Conservation (phyloP, 495 filamentous ascomycete species). For the Ascodesmis nigricans region DNA sequence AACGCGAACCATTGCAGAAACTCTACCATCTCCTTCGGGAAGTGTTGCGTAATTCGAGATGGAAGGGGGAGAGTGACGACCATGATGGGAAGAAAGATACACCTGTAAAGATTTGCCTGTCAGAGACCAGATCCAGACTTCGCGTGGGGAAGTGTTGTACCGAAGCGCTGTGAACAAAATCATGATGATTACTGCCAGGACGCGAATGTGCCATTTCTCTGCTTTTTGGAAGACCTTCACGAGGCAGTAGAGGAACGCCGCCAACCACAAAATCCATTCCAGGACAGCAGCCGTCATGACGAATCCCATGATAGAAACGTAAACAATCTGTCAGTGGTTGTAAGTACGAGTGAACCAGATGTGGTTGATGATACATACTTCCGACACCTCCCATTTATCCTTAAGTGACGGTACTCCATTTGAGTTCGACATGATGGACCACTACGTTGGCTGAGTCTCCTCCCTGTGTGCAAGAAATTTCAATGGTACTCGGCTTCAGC, state of each 20-base stretch:
- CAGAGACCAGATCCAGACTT: not conserved
- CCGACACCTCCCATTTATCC: constrained; percentile 18
- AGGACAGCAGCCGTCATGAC: constrained; percentile 68
- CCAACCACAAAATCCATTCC: constrained; percentile 86
- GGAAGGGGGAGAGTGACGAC: constrained; percentile 81
- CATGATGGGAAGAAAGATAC: constrained; percentile 83
- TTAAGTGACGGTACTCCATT: constrained; percentile 5
- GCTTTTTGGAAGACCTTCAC: constrained; percentile 77
- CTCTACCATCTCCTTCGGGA: constrained; percentile 41
- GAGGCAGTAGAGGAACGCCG: constrained; percentile 80
- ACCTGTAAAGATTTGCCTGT: constrained; percentile 27
- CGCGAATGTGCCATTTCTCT: constrained; percentile 56
- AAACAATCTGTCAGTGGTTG: constrained; percentile 39
- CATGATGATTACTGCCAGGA: constrained; percentile 56
- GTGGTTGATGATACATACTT: constrained; percentile 9
- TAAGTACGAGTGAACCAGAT: not conserved
- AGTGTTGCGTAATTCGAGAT: constrained; percentile 40
- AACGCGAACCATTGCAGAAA: constrained; percentile 91
- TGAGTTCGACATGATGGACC: no score
- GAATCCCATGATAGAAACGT: constrained; percentile 58
- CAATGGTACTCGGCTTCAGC: no score
- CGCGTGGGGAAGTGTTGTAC: no score
- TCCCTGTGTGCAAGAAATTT: no score
- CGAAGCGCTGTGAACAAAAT: constrained; percentile 50
- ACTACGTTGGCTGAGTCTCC: no score